phyloP scores from a whole-genome alignment of 2,329 filamentous ascomycete genomes.

The Cladosporium phlei region DNA sequence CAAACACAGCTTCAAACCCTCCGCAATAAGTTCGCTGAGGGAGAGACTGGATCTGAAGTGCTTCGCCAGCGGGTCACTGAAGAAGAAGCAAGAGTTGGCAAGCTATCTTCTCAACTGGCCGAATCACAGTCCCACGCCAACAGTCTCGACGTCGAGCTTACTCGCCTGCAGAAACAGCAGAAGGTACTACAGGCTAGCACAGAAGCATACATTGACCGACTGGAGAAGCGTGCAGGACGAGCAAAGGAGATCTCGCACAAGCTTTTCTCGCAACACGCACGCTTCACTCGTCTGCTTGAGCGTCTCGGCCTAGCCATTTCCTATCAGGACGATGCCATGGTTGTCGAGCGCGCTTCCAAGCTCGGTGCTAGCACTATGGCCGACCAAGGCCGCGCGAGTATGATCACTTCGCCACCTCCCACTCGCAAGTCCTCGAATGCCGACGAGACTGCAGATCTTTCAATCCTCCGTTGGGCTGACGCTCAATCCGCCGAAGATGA shows the following conservation, averaged over 20 bases:
- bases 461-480: constrained; percentile 78
- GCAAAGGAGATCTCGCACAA: constrained; percentile 80
- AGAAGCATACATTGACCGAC: constrained; percentile 50
- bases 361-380: constrained; percentile 46
- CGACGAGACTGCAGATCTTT: constrained; percentile 51
- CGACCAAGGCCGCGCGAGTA: constrained; percentile 46
- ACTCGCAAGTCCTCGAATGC: constrained; percentile 49
- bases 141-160: constrained; percentile 70
- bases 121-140: constrained; percentile 71
- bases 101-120: constrained; percentile 65
- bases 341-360: constrained; percentile 66
- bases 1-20: constrained; percentile 65
- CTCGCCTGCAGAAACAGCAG: constrained; percentile 62
- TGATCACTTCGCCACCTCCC: constrained; percentile 55
- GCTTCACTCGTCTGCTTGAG: constrained; percentile 77
- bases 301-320: constrained; percentile 78
- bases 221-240: constrained; percentile 65
- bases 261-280: constrained; percentile 77
- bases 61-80: constrained; percentile 70
- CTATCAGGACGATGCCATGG: constrained; percentile 64
- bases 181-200: constrained; percentile 47
- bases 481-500: constrained; percentile 62
- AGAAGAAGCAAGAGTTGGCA: constrained; percentile 66
- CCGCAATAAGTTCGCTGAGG: constrained; percentile 69
- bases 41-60: constrained; percentile 76